Base-by-base conservation (phyloP, 306 rosid species). In the Carpinus fangiana region DNA sequence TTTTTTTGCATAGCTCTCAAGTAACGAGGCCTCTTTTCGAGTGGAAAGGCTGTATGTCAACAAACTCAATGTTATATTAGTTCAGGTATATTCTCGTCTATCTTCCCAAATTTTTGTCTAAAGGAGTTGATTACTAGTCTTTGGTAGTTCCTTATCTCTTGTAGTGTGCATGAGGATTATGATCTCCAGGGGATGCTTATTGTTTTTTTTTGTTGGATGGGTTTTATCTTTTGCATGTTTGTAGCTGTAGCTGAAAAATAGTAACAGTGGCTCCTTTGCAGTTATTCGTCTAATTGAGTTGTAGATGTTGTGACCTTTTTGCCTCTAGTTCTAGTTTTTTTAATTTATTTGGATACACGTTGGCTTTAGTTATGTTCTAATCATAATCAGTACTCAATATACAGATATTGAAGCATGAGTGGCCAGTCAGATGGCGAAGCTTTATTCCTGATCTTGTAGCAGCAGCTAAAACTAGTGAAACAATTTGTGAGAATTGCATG, bases 391-490 rank as follows among this genome's bases (percentile, higher is more conserved):
- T 46, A 51, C 74, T 83, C 71, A 20, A 71, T 55, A 4, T 74
- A 65, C 88, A 96, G 98, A 91, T 96, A 78, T 87, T 96, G 88
- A 96, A 96, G 96, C 99, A 96, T 72, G 99, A 96, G 78, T 96
- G 99, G 99, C 99, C 99, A 2, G 90, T 87, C 7, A 91, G 90
- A 84, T 96, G 99, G 99, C 87, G 64, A 82, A 91, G 96, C 88
- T 84, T 96, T 82, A 87, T 96, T 80, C 99, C 98, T n/a, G 99
- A 96, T 82, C 97, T 93, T 20, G 98, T 93, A 67, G 79, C 92
- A 47, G 96, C 96, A 23, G 96, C 98, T 76, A 93, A 92, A 85
- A 86, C 98, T 69, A 93, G 97, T 75, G 98, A 93, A 93, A 93
- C 98, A 10, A 88, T 93, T 73, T 93, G 98, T 72, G 98, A 93